Base-by-base conservation (phyloP, 1,284 basidiomycete genomes). In the Fomitopsis betulina region DNA sequence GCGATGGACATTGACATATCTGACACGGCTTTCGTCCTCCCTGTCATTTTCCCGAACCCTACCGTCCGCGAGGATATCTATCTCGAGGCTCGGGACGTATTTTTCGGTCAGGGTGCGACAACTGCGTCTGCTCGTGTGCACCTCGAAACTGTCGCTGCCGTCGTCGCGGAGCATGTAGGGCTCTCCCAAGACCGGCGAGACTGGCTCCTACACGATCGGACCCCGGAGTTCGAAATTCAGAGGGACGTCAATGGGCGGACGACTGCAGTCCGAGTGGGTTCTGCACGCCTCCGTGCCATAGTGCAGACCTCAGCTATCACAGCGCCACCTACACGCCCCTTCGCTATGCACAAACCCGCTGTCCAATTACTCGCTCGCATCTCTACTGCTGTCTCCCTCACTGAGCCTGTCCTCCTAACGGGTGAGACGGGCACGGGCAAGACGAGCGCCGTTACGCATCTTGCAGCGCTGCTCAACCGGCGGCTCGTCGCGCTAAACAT, bases 351-450 rank as follows among this genome's bases (percentile, higher is more conserved):
- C 64, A 86, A 88, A 62, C 94, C 95, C 0, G 94, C 94, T 0
- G 75, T 92, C 1, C 74, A 85, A 23, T 78, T 98, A 6, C 81
- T 98, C 23, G 91, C 95, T 40, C 86, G 93, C 27, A 86, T 99
- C 47, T 85, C 89, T 0, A 88, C 86, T 12, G 84, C 90, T 0
- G 79, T 96, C 35, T 79, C 87, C 0, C 77, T 91, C 38, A 75
- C 76, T 15, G 97, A 99, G 70, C 95, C 97, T 0, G 79, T 96
- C 1, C 81, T 99, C 2, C 82, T 99, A 21, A 96, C 96, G 0
- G 97, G 97, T 56, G 97, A 99, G 77, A 99, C 97, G 0, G 97
- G 97, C 43, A 99, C 97, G 0, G 97, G 97, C 38, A 99, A 99
- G 75, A 99, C 97, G 2, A 97, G 95, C 47, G 83, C 89, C 2